Percentiles rank a stretch among this genome's conserved stretches.
phyloP scores from a whole-genome alignment of 2,329 filamentous ascomycete species.

The Talaromyces amestolkiae region DNA sequence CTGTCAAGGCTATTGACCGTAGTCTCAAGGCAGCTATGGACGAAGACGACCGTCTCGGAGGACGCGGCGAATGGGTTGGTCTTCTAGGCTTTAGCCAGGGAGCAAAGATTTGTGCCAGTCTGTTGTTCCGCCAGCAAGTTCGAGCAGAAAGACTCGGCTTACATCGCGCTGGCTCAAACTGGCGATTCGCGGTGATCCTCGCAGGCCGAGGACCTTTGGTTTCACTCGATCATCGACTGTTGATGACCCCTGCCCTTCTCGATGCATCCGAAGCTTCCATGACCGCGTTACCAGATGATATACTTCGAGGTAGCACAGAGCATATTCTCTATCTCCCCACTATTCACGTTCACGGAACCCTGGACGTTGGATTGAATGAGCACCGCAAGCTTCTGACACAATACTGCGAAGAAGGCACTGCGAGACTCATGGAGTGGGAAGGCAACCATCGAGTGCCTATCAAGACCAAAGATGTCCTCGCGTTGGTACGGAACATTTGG shows the following conservation, averaged over 20 bases:
- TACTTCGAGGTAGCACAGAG: slow-evolving; percentile 24
- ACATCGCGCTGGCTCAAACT: slow-evolving; percentile 40
- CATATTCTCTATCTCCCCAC: slow-evolving; percentile 58
- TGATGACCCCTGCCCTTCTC: slow-evolving; percentile 8
- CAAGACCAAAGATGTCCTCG: slow-evolving; percentile 63
- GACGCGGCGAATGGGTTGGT: slow-evolving; percentile 59
- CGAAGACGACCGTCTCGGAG: slow-evolving; percentile 49
- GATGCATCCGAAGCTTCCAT: slow-evolving; percentile 1
- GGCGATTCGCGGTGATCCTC: slow-evolving; percentile 61
- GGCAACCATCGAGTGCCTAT: slow-evolving; percentile 70
- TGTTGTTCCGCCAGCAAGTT: slow-evolving; percentile 62
- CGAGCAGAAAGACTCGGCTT: slow-evolving; percentile 24
- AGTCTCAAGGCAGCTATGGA: slow-evolving; percentile 42
- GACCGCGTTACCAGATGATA: slow-evolving; percentile 5
- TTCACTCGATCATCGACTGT: slow-evolving; percentile 27
- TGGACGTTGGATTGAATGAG: slow-evolving; percentile 59
- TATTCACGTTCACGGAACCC: slow-evolving; percentile 65
- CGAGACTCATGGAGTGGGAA: slow-evolving; percentile 67
- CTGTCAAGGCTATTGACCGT: slow-evolving; percentile 42
- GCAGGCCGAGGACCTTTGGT: slow-evolving; percentile 63
- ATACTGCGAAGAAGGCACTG: slow-evolving; percentile 58
- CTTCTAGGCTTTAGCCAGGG: slow-evolving; percentile 67
- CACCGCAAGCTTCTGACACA: slow-evolving; percentile 57
- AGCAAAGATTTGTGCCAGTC: slow-evolving; percentile 59
- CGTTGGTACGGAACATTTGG: slow-evolving; percentile 54